Evolutionary conservation across 2,329 filamentous ascomycete species (phyloP).

Genomic region (Nemania sp.): DNA sequence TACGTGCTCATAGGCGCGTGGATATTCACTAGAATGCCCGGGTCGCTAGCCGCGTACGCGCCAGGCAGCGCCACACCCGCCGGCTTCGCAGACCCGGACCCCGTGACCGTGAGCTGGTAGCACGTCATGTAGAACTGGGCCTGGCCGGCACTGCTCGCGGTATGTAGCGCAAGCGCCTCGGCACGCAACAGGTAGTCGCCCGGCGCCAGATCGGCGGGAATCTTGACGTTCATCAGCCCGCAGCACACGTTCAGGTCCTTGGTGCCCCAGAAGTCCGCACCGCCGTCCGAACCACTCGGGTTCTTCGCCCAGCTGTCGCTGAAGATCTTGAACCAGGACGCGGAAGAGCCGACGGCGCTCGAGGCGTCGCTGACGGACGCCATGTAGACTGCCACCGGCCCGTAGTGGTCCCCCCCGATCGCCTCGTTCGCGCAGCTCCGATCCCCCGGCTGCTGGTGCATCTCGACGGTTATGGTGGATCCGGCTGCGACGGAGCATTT

Average conservation of each 20-base stretch:
- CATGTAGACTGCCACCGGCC: conserved; percentile 58
- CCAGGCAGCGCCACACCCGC: conserved; percentile 50
- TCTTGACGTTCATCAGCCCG: conserved; percentile 54
- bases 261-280: conserved; percentile 61
- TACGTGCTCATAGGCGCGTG: conserved; percentile 48
- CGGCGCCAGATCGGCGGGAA: conserved; percentile 56
- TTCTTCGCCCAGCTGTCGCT: conserved; percentile 57
- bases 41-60: conserved; percentile 48
- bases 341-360: conserved; percentile 50
- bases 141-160: conserved; percentile 48
- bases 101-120: conserved; percentile 50
- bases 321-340: conserved; percentile 60
- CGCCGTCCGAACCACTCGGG: conserved; percentile 52
- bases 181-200: conserved; percentile 60
- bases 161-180: conserved; percentile 60
- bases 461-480: conserved; percentile 65
- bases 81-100: conserved; percentile 45
- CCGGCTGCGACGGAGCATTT: conserved; percentile 63
- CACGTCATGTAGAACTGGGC: conserved; percentile 52
- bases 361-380: conserved; percentile 55
- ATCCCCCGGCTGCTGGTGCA: conserved; percentile 60
- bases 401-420: conserved; percentile 59
- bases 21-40: conserved; percentile 51
- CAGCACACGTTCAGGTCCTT: conserved; percentile 58
- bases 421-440: conserved; percentile 56